Evolutionary conservation across 2,329 filamentous ascomycete species (phyloP).

Genomic region (Ceratocystis smalleyi): DNA sequence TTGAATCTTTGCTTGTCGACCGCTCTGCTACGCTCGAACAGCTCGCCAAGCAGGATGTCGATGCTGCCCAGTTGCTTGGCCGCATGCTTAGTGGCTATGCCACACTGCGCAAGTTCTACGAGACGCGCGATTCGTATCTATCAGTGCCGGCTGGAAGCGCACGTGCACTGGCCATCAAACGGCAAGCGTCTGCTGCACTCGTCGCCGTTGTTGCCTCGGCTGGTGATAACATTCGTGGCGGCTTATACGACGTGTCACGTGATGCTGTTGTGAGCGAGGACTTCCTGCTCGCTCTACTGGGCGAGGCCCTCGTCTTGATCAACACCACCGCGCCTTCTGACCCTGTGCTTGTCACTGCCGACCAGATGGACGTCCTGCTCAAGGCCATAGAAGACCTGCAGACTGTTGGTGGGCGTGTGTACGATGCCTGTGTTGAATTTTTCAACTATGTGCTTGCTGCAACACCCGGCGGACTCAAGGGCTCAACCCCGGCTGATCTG

Average conservation of each 20-base stretch:
- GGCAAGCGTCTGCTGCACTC: slow-evolving; percentile 56
- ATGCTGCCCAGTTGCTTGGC: slow-evolving; percentile 70
- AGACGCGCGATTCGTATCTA: slow-evolving; percentile 52
- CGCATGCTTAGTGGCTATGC: slow-evolving; percentile 84
- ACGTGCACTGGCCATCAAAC: slow-evolving; percentile 44
- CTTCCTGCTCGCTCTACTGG: slow-evolving; percentile 66
- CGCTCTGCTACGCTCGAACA: slow-evolving; percentile 56
- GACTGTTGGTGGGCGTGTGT: slow-evolving; percentile 58
- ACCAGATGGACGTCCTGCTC: slow-evolving; percentile 60
- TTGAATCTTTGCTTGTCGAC: slow-evolving; percentile 53
- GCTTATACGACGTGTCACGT: slow-evolving; percentile 65
- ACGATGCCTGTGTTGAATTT: slow-evolving; percentile 60
- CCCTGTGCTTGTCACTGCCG: slow-evolving; percentile 42
- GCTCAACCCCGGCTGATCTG: slow-evolving; percentile 48
- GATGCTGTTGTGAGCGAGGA: slow-evolving; percentile 81
- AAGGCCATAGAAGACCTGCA: slow-evolving; percentile 67
- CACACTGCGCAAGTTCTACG: slow-evolving; percentile 77
- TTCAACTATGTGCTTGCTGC: slow-evolving; percentile 61
- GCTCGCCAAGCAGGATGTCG: slow-evolving; percentile 58
- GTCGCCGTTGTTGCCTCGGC: slow-evolving; percentile 74
- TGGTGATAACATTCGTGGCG: slow-evolving; percentile 79
- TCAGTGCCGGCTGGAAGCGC: slow-evolving; percentile 27
- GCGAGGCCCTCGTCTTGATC: slow-evolving; percentile 67
- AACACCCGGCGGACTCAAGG: slow-evolving; percentile 41
- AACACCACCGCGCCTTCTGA: slow-evolving; percentile 24